Evolutionary conservation across 1,284 basidiomycete genomes (phyloP).

Genomic region (Meira nashicola): DNA sequence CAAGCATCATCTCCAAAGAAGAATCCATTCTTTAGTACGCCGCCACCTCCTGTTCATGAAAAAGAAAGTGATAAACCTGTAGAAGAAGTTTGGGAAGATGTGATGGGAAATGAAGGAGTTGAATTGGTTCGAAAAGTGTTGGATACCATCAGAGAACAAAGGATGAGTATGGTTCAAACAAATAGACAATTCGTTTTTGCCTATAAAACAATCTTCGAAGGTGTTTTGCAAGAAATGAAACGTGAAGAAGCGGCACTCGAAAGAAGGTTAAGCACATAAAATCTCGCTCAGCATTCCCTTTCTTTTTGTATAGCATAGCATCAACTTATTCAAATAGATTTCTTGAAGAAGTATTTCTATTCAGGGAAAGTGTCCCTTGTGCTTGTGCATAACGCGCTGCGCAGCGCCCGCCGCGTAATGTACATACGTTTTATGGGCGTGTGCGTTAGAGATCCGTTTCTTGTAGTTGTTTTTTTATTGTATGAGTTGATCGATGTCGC

Average conservation of each 20-base stretch:
- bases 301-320: background rate
- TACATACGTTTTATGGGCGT: no score
- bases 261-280: background rate
- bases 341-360: background rate
- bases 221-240: conserved; percentile 27
- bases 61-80: background rate
- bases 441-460: no score
- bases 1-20: background rate
- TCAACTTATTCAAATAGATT: background rate
- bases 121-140: conserved; percentile 27
- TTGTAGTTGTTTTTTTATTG: no score
- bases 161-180: conserved; percentile 50
- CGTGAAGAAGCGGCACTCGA: background rate
- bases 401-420: no score
- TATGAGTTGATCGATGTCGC: no score
- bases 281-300: background rate
- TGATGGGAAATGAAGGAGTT: background rate
- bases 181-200: conserved; percentile 49
- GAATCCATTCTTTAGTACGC: background rate
- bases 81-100: background rate
- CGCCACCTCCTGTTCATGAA: background rate
- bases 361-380: no score
- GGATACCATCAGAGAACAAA: conserved; percentile 42
- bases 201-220: conserved; percentile 39
- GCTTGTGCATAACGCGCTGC: no score